Evolutionary conservation across 2,329 filamentous ascomycete genomes (phyloP).

Genomic region (Ophioceras dolichostomum): DNA sequence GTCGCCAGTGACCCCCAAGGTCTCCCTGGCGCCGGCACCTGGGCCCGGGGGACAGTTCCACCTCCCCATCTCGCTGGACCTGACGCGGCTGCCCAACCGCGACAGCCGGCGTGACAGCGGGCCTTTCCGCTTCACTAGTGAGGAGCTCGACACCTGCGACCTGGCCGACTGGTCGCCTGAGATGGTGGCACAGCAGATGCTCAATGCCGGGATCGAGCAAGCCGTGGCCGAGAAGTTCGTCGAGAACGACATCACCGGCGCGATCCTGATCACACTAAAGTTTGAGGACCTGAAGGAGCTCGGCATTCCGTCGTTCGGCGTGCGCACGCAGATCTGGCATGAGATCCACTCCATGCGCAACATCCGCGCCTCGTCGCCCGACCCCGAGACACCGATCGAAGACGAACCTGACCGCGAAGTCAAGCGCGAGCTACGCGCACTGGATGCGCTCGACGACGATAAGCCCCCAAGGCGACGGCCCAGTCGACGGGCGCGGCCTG

Average conservation of each 20-base stretch:
- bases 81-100: constrained; percentile 22
- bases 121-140: constrained; percentile 43
- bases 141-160: constrained; percentile 43
- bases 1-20: constrained; percentile 62
- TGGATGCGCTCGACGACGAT: constrained; percentile 10
- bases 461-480: constrained; percentile 25
- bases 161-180: constrained; percentile 59
- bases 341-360: constrained; percentile 61
- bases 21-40: constrained; percentile 19
- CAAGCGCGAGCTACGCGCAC: constrained; percentile 24
- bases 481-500: constrained; percentile 23
- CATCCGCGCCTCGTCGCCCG: constrained; percentile 35
- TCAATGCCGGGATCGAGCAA: constrained; percentile 66
- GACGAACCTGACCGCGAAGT: constrained; percentile 41
- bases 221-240: constrained; percentile 73
- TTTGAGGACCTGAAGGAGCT: constrained; percentile 79
- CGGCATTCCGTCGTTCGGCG: constrained; percentile 69
- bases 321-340: constrained; percentile 68
- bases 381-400: constrained; percentile 48
- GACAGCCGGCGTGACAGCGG: constrained; percentile 29
- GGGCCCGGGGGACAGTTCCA: constrained; percentile 22
- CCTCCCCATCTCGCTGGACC: constrained; percentile 22
- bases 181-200: constrained; percentile 80
- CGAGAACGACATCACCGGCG: constrained; percentile 83
- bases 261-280: constrained; percentile 79